These are phyloP conservation scores for Lasiodiplodia sp. DNA, from an alignment of 2,329 filamentous ascomycete species.

Conservation along the genomic window DNA sequence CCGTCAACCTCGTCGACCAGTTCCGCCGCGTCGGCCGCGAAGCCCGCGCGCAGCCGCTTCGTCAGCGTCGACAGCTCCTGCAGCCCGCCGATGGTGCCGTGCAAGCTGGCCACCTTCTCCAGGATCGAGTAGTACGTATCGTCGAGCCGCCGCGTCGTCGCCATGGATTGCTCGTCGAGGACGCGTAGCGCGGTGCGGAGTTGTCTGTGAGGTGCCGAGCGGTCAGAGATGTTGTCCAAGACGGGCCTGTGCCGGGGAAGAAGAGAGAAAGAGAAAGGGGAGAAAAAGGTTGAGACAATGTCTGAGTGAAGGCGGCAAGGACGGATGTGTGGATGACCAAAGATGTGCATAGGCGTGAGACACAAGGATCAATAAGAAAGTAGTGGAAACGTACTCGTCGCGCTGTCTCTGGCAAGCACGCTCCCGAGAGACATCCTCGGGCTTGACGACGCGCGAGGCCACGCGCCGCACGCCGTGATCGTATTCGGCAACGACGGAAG, in stretches of 20 bases:
- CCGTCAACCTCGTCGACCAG: slow-evolving; percentile 66
- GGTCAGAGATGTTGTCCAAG: slow-evolving; percentile 3
- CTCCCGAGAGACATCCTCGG: slow-evolving; percentile 50
- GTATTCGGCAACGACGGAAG: slow-evolving; percentile 13
- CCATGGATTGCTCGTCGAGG: slow-evolving; percentile 67
- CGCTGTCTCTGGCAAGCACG: slow-evolving; percentile 44
- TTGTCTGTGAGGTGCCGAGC: slow-evolving; percentile 38
- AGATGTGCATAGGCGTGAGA: background rate
- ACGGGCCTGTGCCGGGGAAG: too few species aligned
- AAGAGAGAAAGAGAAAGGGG: background rate
- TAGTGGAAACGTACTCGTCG: slow-evolving; percentile 42
- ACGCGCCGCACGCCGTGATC: slow-evolving; percentile 4
- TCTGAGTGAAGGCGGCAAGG: background rate
- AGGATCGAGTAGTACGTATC: slow-evolving; percentile 77
- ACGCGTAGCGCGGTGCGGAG: slow-evolving; percentile 49
- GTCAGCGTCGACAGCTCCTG: slow-evolving; percentile 72
- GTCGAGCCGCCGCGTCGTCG: slow-evolving; percentile 71
- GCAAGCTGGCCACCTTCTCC: slow-evolving; percentile 70
- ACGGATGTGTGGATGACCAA: background rate
- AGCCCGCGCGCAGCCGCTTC: slow-evolving; percentile 64
- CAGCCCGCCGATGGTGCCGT: slow-evolving; percentile 68
- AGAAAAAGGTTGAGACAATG: slow-evolving; percentile 4
- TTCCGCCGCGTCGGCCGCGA: slow-evolving; percentile 65
- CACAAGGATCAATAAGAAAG: background rate
- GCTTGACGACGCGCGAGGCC: slow-evolving; percentile 42